Conservation (phyloP, 73 alveolate species). For the Breviolum minutum region DNA sequence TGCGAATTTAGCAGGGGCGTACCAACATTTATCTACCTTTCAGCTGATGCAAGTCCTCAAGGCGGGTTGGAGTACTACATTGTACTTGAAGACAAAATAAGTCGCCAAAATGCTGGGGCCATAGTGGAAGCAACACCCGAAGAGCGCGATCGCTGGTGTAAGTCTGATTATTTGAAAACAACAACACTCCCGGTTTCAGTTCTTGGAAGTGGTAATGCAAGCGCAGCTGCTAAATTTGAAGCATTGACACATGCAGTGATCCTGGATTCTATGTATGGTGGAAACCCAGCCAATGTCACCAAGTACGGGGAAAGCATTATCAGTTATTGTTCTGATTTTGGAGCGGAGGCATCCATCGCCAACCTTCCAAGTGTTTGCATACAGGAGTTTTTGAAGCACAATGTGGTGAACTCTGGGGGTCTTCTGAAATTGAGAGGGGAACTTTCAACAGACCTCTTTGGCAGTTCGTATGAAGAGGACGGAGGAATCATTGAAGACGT, state of each 20-base stretch:
- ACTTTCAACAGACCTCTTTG: background rate
- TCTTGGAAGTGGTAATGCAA: conserved; percentile 1
- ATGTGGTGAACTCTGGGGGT: background rate
- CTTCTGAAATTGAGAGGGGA: background rate
- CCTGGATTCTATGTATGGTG: background rate
- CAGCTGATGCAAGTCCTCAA: conserved; percentile 4
- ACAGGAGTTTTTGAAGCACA: background rate
- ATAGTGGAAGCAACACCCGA: background rate
- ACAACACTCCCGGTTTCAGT: background rate
- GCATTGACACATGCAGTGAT: background rate
- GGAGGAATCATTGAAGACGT: background rate
- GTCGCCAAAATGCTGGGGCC: background rate
- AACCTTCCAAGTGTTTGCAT: background rate
- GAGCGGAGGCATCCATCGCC: background rate
- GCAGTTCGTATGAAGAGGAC: background rate
- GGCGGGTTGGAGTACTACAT: background rate
- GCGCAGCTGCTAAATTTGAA: background rate
- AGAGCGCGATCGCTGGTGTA: background rate
- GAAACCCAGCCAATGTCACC: background rate
- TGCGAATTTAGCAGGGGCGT: background rate
- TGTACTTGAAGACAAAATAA: background rate
- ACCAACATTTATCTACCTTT: background rate
- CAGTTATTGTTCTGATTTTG: conserved; percentile 28
- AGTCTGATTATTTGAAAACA: background rate
- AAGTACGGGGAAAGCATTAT: background rate